Evolutionary conservation across 2,329 filamentous ascomycete species (phyloP), one percentile per base, ranked within the genome.

Genomic region (Juglanconis oblonga): DNA sequence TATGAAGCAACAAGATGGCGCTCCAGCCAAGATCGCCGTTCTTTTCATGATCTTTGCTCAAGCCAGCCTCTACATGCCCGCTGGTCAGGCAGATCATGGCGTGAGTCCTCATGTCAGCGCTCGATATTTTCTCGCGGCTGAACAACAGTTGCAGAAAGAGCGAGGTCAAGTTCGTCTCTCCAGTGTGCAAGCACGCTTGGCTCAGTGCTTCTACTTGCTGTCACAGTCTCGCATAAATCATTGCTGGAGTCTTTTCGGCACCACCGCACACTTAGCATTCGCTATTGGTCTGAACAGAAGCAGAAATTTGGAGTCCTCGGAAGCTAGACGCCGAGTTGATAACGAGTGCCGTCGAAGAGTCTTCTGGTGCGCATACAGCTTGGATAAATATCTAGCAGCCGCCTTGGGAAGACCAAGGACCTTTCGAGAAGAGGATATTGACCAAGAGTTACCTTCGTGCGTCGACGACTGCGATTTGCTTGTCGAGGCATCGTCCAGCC

Each of bases 391-490:
- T 62, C 76, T 89, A 11, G 85, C 85, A 57, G 81, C 83, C 24
- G 81, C 85, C 53, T 77, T 88, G 9, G 86, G 86, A 1, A 76
- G 86, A 17, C 86, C 87, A 1, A 72, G 81, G 14, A 78, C 85
- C 2, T 83, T 88, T 52, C 86, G 86, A 60, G 84, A 88, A 52
- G 85, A 87, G 49, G 85, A 87, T 57, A 86, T 88, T 54, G 85
- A 88, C 62, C 83, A 87, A 63, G 80, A 84, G 14, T 71, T 86
- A 13, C 86, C 86, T 0, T 73, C 76, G 7, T 71, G 74, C 29
- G 76, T 85, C 6, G 83, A 86, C 57, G 85, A 88, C 60, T 76
- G 78, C 57, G 76, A 82, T 61, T 75, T 81, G 53, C 60, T 62
- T 2, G 56, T 35, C 2, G 52, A 49, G 1, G 32, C 55, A 3